These are phyloP conservation scores for Solanum bulbocastanum DNA, from an alignment of 257 asterid species.

Conservation along the genomic window DNA sequence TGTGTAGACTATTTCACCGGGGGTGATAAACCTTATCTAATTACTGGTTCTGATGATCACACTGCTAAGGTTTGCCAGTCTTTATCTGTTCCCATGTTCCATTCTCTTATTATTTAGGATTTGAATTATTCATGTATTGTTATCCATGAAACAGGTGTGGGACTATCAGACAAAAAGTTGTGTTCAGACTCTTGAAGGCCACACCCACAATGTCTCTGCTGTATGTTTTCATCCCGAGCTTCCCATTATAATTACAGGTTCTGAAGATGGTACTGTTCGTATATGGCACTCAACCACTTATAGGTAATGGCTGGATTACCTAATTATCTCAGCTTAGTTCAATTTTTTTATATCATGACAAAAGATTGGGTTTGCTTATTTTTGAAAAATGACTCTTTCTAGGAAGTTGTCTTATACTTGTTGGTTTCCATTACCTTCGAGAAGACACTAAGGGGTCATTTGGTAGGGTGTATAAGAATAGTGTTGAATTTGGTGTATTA, in stretches of 20 bases:
- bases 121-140: not conserved
- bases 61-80: slow-evolving; percentile 75
- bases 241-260: slow-evolving; percentile 93
- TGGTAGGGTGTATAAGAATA: not conserved
- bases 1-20: slow-evolving; percentile 98
- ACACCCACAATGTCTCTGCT: slow-evolving; percentile 97
- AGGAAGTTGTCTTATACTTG: slow-evolving; percentile 11
- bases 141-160: slow-evolving; percentile 68
- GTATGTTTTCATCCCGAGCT: slow-evolving; percentile 99
- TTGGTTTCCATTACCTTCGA: slow-evolving; percentile 8
- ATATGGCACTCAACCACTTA: slow-evolving; percentile 98
- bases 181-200: slow-evolving; percentile 98
- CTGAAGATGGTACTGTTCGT: slow-evolving; percentile 99
- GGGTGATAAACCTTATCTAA: slow-evolving; percentile 92
- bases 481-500: not conserved
- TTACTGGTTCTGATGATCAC: slow-evolving; percentile 98
- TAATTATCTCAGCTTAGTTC: not conserved
- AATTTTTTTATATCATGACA: not conserved
- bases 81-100: slow-evolving; percentile 5
- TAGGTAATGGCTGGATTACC: slow-evolving; percentile 32
- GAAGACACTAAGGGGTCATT: not conserved
- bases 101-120: slow-evolving; percentile 1
- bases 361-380: not conserved
- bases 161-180: slow-evolving; percentile 98
- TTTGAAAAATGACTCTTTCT: not conserved